Conservation (phyloP, 495 filamentous ascomycete genomes). For the Penicillium waksmanii region DNA sequence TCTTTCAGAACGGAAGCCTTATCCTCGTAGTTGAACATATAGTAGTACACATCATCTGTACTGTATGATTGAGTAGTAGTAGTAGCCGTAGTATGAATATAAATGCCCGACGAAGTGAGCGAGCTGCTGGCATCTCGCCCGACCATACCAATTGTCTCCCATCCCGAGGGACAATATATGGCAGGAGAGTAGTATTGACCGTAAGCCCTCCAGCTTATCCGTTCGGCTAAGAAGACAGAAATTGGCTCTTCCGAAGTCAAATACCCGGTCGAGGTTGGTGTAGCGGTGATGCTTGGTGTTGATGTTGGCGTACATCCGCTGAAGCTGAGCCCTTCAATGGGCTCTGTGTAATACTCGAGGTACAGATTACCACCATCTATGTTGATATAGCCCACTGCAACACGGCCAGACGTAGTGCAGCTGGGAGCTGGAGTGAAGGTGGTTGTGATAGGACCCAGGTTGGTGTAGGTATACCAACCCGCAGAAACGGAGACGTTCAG, state of each 20-base stretch:
- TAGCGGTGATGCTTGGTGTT: too few relatives aligned
- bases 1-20: not conserved
- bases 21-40: not conserved
- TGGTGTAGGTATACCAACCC: constrained; percentile 15
- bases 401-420: constrained; percentile 4
- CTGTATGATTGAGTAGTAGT: not conserved
- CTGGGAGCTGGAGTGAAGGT: constrained; percentile 17
- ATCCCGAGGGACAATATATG: constrained; percentile 16
- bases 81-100: constrained; percentile 4
- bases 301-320: too few relatives aligned
- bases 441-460: constrained; percentile 14
- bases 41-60: not conserved
- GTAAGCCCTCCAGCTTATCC: not conserved
- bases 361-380: not conserved
- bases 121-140: constrained; percentile 6
- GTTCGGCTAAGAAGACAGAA: not conserved
- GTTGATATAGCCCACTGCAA: not conserved
- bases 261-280: not conserved
- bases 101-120: constrained; percentile 7
- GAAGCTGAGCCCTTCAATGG: too few relatives aligned
- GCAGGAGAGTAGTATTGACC: constrained; percentile 17
- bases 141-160: constrained; percentile 16
- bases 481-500: constrained; percentile 7
- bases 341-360: not conserved
- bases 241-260: not conserved